Evolutionary conservation across 495 filamentous ascomycete species (phyloP), one percentile per base, ranked within the genome.

Genomic region (Polyplosphaeria fusca): DNA sequence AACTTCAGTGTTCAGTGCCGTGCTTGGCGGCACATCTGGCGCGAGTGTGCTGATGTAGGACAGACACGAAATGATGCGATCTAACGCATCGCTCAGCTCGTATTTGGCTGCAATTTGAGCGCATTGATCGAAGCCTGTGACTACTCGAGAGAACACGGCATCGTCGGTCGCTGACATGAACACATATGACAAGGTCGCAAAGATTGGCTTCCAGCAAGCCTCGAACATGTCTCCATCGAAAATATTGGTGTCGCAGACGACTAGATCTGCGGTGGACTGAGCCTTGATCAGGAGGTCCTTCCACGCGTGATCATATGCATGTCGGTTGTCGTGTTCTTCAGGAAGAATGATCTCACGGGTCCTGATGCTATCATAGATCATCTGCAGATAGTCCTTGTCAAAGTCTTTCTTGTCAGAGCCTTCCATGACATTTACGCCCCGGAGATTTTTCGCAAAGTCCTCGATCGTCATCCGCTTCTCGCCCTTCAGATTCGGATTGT

Each of bases 151-250:
- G 67, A 95, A 99, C 12, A 99, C 93, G 11, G 92, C 90, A 72
- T 99, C 94, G 63, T 99, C 93, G 2, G 91, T 95, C 28, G 93
- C 93, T 42, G 93, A 97, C 86, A 97, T 91, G 73, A 99, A 99
- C 14, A 97, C 93, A 67, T 96, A 99, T 2, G 92, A 93, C 37
- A 99, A 76, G 1, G 94, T 96, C 14, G 94, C 89, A 12, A 99
- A 79, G 55, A 97, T 87, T 5, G 93, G 89, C 71, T 84, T 91
- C 93, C 93, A 99, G 3, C 91, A 95, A 27, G 91, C 88, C 51
- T 85, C 84, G 68, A 99, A 97, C 90, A 99, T 96, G 66, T 97
- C 88, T 5, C 91, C 88, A 71, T 99, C 93, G 72, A 86, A 97
- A 28, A 93, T 82, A 68, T 96, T 99, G 14, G 91, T 96, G 59